These are phyloP conservation scores for Wickerhamiella vanderwaltii DNA, from an alignment of 805 yeast species.

Conservation along the genomic window DNA sequence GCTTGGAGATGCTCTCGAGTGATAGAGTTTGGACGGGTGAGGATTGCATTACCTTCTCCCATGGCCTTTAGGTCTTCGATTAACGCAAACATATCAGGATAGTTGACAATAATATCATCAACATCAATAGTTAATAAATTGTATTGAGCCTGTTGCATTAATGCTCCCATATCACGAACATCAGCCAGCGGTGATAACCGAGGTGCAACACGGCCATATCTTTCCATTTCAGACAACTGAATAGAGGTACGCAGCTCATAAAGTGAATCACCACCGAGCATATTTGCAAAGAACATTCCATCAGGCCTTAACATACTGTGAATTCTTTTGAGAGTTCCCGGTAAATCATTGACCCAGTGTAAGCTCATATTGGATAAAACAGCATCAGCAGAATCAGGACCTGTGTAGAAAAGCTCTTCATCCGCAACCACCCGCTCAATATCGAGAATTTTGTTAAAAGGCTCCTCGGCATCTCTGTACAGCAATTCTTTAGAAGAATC, in stretches of 20 bases:
- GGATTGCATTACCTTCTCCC: conserved; percentile 74
- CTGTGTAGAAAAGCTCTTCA: conserved; percentile 39
- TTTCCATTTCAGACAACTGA: conserved; percentile 72
- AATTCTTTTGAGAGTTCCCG: conserved; percentile 44
- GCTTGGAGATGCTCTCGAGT: conserved; percentile 59
- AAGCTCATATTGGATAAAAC: conserved; percentile 59
- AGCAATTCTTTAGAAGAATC: conserved; percentile 49
- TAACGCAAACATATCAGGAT: conserved; percentile 56
- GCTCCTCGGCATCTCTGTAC: conserved; percentile 36
- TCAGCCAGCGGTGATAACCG: conserved; percentile 72
- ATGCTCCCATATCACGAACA: conserved; percentile 59
- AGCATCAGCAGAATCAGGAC: conserved; percentile 45
- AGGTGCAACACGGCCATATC: conserved; percentile 69
- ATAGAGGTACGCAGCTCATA: conserved; percentile 68
- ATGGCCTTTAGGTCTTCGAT: conserved; percentile 61
- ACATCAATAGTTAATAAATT: conserved; percentile 72
- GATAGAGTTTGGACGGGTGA: conserved; percentile 30
- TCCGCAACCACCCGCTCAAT: conserved; percentile 46
- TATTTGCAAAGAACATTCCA: conserved; percentile 68
- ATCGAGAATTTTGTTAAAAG: conserved; percentile 35
- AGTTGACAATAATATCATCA: conserved; percentile 69
- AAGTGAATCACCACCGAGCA: conserved; percentile 77
- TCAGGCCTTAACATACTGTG: conserved; percentile 57
- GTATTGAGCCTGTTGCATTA: conserved; percentile 65
- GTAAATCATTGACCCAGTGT: conserved; percentile 85